These are phyloP conservation scores for Tephrocybe sp. DNA, from an alignment of 768 basidiomycete species.

Conservation along the genomic window DNA sequence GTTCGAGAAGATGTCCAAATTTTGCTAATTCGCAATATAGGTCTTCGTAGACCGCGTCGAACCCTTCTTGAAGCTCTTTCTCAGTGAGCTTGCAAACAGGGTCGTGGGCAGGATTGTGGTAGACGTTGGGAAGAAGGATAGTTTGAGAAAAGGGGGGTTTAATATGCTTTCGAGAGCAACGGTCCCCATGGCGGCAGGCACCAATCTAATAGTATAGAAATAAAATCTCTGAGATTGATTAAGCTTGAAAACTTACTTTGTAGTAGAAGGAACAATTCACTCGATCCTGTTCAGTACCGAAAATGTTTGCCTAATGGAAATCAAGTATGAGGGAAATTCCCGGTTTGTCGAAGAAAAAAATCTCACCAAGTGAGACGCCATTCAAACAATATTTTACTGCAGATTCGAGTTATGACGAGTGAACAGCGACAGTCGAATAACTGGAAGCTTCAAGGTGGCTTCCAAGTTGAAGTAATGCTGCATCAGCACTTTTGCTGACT, in stretches of 20 bases:
- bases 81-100: constrained; percentile 85
- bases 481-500: constrained; percentile 2
- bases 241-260: constrained; percentile 53
- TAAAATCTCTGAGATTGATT: constrained; percentile 8
- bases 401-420: too few species aligned
- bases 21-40: constrained; percentile 92
- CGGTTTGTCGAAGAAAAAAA: constrained; percentile 1
- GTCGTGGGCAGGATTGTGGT: constrained; percentile 96
- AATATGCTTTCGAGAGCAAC: constrained; percentile 98
- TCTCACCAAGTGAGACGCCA: constrained; percentile 79
- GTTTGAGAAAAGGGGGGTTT: constrained; percentile 97
- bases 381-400: constrained; percentile 15
- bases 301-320: constrained; percentile 78
- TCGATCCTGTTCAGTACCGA: constrained; percentile 90
- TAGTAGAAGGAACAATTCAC: constrained; percentile 99
- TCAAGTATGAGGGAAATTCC: background rate
- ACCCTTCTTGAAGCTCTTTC: constrained; percentile 87
- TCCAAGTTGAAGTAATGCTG: too few species aligned
- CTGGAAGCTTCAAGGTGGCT: background rate
- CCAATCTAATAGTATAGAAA: constrained; percentile 67
- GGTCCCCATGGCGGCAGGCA: constrained; percentile 96
- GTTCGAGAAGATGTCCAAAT: constrained; percentile 92
- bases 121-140: constrained; percentile 94
- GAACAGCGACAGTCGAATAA: too few species aligned
- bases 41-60: constrained; percentile 94